Conservation (phyloP, 352 stramenopile genomes). For the Phytophthora tubulina region DNA sequence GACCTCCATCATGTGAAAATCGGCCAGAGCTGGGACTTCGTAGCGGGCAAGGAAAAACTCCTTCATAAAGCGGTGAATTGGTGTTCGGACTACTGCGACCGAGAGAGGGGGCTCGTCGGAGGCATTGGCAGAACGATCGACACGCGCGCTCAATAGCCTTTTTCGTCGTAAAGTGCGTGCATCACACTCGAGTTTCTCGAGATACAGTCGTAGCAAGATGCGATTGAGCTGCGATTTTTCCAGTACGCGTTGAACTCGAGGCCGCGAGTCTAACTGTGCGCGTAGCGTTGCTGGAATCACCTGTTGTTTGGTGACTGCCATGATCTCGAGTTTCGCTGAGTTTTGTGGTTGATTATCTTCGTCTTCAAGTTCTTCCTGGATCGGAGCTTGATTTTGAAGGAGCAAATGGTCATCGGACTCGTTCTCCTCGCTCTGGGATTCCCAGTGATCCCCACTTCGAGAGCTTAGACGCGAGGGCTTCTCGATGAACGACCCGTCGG, state of each 20-base stretch:
- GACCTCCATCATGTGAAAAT: slow-evolving; percentile 79
- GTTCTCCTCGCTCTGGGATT: slow-evolving; percentile 30
- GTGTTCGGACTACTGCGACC: slow-evolving; percentile 15
- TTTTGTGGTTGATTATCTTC: slow-evolving; percentile 12
- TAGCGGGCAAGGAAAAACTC: slow-evolving; percentile 64
- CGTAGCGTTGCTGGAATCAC: slow-evolving; percentile 62
- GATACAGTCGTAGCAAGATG: slow-evolving; percentile 52
- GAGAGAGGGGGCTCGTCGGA: slow-evolving; percentile 1
- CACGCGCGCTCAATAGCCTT: slow-evolving; percentile 29
- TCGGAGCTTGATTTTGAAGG: not conserved
- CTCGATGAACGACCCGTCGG: slow-evolving; percentile 19
- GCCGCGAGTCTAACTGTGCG: slow-evolving; percentile 56
- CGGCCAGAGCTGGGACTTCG: slow-evolving; percentile 63
- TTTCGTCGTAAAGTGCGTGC: slow-evolving; percentile 31
- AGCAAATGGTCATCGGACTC: slow-evolving; percentile 14
- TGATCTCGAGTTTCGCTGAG: slow-evolving; percentile 14
- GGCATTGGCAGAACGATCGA: not conserved
- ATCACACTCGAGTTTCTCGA: slow-evolving; percentile 73
- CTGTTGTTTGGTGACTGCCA: slow-evolving; percentile 51
- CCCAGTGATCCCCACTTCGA: slow-evolving; percentile 27
- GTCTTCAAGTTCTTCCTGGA: slow-evolving; percentile 9
- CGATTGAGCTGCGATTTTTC: slow-evolving; percentile 55
- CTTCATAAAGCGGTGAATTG: slow-evolving; percentile 67
- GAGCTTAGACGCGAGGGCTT: slow-evolving; percentile 21
- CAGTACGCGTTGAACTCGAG: slow-evolving; percentile 64